These are phyloP conservation scores for Nepenthes alata DNA, from an alignment of 179 eudicot genomes.

Conservation along the genomic window DNA sequence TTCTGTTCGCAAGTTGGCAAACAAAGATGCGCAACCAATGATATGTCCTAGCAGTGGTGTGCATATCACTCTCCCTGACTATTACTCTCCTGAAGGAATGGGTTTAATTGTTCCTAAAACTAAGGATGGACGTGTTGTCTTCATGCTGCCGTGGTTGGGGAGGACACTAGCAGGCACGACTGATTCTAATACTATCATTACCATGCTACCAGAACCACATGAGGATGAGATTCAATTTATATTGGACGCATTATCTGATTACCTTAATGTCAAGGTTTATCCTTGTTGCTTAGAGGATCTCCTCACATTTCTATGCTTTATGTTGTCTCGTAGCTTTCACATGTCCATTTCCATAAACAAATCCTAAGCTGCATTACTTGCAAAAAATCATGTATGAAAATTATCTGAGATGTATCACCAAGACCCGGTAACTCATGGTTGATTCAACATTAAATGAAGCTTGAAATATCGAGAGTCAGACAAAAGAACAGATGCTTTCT, in stretches of 20 bases:
- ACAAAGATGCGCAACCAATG: slow-evolving; percentile 57
- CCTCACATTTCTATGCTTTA: background rate
- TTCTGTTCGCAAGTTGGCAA: slow-evolving; percentile 71
- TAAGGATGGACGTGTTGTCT: slow-evolving; percentile 96
- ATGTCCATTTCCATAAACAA: too few species aligned
- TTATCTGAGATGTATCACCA: too few species aligned
- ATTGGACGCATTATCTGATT: slow-evolving; percentile 80
- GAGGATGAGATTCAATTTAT: slow-evolving; percentile 92
- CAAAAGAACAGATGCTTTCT: too few species aligned
- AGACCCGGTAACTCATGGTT: too few species aligned
- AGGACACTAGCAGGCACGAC: slow-evolving; percentile 97
- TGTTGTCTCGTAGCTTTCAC: background rate
- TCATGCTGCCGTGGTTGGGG: slow-evolving; percentile 98
- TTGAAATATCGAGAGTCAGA: too few species aligned
- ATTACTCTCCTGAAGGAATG: slow-evolving; percentile 97
- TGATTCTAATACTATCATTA: slow-evolving; percentile 70
- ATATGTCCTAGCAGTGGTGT: slow-evolving; percentile 97
- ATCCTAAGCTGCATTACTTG: too few species aligned
- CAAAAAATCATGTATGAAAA: too few species aligned
- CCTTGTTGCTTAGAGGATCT: slow-evolving; percentile 2
- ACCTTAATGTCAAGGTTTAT: slow-evolving; percentile 83
- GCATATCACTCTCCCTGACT: slow-evolving; percentile 89
- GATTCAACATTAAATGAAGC: too few species aligned
- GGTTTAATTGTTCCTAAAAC: slow-evolving; percentile 97
- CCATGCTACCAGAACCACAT: slow-evolving; percentile 97